These are phyloP conservation scores for Ottelia alismoides DNA, from an alignment of 106 monocot genomes.

Conservation along the genomic window DNA sequence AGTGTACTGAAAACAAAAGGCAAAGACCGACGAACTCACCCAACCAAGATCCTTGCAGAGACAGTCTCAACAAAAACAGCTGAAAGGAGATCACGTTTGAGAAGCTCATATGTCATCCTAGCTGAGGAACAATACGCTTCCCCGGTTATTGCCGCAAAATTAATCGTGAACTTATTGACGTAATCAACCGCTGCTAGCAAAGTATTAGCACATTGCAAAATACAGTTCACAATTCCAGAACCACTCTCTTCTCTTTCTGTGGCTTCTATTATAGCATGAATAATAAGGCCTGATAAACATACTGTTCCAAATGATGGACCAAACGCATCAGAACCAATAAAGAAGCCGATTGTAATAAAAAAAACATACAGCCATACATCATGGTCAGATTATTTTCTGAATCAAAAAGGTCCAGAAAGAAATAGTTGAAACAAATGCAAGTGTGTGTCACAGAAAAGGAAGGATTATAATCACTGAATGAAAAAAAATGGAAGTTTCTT, in stretches of 20 bases:
- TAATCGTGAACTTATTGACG: conserved; percentile 90
- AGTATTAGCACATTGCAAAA: conserved; percentile 50
- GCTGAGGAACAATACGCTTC: conserved; percentile 87
- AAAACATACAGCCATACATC: too few relatives aligned
- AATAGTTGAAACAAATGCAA: too few relatives aligned
- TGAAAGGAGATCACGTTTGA: conserved; percentile 86
- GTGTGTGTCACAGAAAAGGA: too few relatives aligned
- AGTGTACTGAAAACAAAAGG: not conserved
- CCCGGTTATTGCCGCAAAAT: conserved; percentile 93
- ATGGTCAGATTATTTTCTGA: too few relatives aligned
- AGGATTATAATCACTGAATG: too few relatives aligned
- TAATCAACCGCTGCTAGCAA: conserved; percentile 64
- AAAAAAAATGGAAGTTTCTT: too few relatives aligned
- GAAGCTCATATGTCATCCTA: conserved; percentile 86
- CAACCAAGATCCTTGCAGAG: conserved; percentile 60
- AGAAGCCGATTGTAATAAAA: too few relatives aligned
- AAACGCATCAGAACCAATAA: too few relatives aligned
- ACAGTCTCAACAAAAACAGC: conserved; percentile 95
- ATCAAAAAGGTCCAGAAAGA: too few relatives aligned
- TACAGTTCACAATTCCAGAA: conserved; percentile 39
- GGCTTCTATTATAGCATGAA: conserved; percentile 62
- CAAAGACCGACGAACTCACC: conserved; percentile 48
- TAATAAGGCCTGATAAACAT: conserved; percentile 76
- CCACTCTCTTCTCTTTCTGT: conserved; percentile 34
- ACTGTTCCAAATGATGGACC: conserved; percentile 91